These are phyloP conservation scores for Canavalia gladiata DNA, from an alignment of 306 rosid species.

Conservation along the genomic window DNA sequence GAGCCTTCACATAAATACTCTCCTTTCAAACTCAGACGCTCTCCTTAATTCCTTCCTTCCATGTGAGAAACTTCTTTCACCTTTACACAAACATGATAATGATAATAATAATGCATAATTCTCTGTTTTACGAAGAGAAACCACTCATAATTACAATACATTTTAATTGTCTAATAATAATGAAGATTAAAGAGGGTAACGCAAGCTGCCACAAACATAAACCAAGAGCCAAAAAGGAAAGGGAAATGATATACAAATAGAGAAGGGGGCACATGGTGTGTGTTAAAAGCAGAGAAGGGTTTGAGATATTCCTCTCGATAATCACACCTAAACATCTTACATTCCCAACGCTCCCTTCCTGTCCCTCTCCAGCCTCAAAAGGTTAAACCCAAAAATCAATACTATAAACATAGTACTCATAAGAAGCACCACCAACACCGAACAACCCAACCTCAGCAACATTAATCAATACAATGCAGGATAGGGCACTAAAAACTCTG, in stretches of 20 bases:
- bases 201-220: neutral
- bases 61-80: neutral
- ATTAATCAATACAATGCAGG: constrained; percentile 39
- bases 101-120: too few relatives aligned
- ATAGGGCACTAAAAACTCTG: constrained; percentile 35
- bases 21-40: constrained; percentile 12
- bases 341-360: constrained; percentile 61
- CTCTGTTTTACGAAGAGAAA: constrained; percentile 6
- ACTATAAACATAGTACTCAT: constrained; percentile 22
- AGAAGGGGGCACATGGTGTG: neutral
- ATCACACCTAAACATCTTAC: constrained; percentile 61
- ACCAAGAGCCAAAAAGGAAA: neutral
- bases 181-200: neutral
- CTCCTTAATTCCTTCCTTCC: neutral
- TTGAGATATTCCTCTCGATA: constrained; percentile 50
- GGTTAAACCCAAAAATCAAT: constrained; percentile 38
- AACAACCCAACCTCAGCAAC: constrained; percentile 35
- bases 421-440: neutral
- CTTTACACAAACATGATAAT: neutral
- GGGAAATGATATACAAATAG: neutral
- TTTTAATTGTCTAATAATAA: constrained; percentile 18
- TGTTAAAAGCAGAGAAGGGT: constrained; percentile 45
- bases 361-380: constrained; percentile 43
- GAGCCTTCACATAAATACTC: neutral
- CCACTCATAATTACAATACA: constrained; percentile 38